These are phyloP conservation scores for Alternaria dauci DNA, from an alignment of 2,329 filamentous ascomycete species.

Conservation along the genomic window DNA sequence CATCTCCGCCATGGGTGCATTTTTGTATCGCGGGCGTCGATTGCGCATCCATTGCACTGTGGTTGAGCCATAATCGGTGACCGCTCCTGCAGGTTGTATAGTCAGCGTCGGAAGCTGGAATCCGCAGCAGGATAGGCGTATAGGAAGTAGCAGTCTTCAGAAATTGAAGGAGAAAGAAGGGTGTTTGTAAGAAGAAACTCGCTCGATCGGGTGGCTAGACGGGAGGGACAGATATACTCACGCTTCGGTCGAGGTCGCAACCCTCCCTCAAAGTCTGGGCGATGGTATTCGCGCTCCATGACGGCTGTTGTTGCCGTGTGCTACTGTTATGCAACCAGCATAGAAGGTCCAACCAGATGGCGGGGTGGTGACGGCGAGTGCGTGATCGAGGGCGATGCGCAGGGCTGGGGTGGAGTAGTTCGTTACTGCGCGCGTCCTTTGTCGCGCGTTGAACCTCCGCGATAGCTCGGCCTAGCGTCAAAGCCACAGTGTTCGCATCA, in stretches of 20 bases:
- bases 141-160: too few relatives aligned
- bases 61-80: slow-evolving; percentile 92
- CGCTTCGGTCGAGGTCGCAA: slow-evolving; percentile 48
- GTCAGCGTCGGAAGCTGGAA: slow-evolving; percentile 5
- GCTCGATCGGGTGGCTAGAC: neutral
- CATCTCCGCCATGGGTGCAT: slow-evolving; percentile 73
- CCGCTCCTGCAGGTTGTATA: slow-evolving; percentile 69
- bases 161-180: too few relatives aligned
- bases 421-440: slow-evolving; percentile 13
- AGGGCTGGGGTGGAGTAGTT: slow-evolving; percentile 3
- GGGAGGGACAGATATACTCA: slow-evolving; percentile 31
- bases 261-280: slow-evolving; percentile 45
- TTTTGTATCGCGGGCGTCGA: slow-evolving; percentile 78
- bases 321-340: slow-evolving; percentile 8
- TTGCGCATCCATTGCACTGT: slow-evolving; percentile 91
- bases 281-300: slow-evolving; percentile 51
- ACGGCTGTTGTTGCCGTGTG: slow-evolving; percentile 13
- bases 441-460: slow-evolving; percentile 15
- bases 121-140: too few relatives aligned
- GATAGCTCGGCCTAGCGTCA: slow-evolving; percentile 8
- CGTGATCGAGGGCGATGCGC: neutral
- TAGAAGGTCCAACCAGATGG: slow-evolving; percentile 3
- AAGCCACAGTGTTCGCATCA: slow-evolving; percentile 1
- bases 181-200: neutral
- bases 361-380: neutral